Evolutionary conservation across 2,329 filamentous ascomycete genomes (phyloP).

Genomic region (Aspergillus glaucus): DNA sequence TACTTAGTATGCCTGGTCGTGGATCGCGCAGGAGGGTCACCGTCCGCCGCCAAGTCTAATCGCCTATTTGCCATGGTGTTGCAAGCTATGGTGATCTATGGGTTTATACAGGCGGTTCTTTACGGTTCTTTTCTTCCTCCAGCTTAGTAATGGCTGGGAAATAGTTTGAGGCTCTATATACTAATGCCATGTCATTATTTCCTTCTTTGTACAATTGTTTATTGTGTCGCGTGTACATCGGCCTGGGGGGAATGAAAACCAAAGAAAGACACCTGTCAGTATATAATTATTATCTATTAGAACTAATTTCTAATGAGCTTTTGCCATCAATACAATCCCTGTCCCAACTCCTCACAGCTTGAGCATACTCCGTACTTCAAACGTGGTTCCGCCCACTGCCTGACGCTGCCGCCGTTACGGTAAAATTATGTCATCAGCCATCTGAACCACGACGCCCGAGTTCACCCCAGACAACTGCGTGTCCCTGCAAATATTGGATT

Average conservation of each 20-base stretch:
- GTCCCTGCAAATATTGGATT: constrained; percentile 3
- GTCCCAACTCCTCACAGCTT: neutral
- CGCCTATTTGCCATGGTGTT: constrained; percentile 39
- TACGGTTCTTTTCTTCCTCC: constrained; percentile 90
- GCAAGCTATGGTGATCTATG: constrained; percentile 73
- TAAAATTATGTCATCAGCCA: constrained; percentile 21
- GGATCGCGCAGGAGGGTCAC: constrained; percentile 11
- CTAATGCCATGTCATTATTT: neutral
- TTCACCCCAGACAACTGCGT: constrained; percentile 6
- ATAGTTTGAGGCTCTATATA: no score
- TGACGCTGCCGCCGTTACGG: constrained; percentile 15
- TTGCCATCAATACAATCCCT: no score
- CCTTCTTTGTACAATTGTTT: no score
- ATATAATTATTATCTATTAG: no score
- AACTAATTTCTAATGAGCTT: no score
- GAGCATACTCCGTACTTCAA: neutral
- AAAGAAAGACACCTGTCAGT: neutral
- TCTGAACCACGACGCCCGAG: constrained; percentile 11
- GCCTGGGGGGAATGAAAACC: neutral
- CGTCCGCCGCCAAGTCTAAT: constrained; percentile 8
- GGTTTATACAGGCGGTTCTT: constrained; percentile 70
- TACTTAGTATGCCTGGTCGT: constrained; percentile 54
- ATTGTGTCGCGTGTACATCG: no score
- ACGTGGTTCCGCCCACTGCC: constrained; percentile 10
- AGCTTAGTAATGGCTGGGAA: constrained; percentile 46